A percentile compares a stretch with the other conserved stretches of the same genome.
Evolutionary conservation across 192 early-diverging fungal species (phyloP).

Genomic region (Piromyces finnis): DNA sequence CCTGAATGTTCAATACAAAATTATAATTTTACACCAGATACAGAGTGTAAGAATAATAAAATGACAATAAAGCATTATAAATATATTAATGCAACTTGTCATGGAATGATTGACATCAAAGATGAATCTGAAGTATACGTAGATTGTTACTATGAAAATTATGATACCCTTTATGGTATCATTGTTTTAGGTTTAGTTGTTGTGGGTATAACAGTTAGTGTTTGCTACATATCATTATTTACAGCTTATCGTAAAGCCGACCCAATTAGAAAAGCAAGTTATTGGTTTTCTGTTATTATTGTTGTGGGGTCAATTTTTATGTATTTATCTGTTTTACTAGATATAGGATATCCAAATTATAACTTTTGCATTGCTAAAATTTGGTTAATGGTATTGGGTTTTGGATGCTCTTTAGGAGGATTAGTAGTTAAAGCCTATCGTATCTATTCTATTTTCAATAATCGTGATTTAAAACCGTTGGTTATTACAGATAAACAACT

Average conservation of each 20-base stretch:
- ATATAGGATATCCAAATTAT: not conserved
- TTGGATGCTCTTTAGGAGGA: not conserved
- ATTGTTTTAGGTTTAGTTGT: not conserved
- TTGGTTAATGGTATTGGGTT: not conserved
- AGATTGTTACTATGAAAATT: not conserved
- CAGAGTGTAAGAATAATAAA: not conserved
- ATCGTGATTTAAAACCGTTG: not conserved
- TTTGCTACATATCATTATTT: not conserved
- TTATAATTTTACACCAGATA: not conserved
- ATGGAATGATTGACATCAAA: not conserved
- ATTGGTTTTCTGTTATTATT: not conserved
- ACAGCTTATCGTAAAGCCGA: not conserved
- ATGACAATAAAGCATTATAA: not conserved
- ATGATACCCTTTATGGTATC: not conserved
- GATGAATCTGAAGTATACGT: not conserved
- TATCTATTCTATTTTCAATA: not conserved
- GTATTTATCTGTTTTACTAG: not conserved
- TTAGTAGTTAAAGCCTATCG: not conserved
- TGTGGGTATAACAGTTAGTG: not conserved
- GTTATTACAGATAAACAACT: not conserved
- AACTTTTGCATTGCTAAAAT: not conserved
- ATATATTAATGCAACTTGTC: not conserved
- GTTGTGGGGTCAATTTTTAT: not conserved
- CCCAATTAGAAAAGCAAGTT: not conserved
- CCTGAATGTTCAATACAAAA: not conserved